Evolutionary conservation across 148 eudicot genomes (phyloP).

Genomic region (Silene latifolia): DNA sequence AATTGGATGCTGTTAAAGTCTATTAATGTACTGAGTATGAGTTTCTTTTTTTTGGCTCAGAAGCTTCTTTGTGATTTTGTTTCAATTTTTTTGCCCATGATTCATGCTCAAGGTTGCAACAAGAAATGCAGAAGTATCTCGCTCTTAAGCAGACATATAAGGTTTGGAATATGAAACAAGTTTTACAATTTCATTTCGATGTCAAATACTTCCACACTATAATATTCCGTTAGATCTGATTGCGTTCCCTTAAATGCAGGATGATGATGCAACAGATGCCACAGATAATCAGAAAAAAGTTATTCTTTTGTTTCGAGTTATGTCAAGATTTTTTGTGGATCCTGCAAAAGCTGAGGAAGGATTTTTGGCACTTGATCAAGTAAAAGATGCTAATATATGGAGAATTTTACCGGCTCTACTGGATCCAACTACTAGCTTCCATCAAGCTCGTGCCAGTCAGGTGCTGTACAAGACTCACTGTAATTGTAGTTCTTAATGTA

Average conservation of each 20-base stretch:
- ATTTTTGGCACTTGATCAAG: slow-evolving; percentile 82
- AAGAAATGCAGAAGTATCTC: slow-evolving; percentile 90
- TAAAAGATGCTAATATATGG: slow-evolving; percentile 86
- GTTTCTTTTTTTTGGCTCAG: neutral
- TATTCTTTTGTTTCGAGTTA: slow-evolving; percentile 57
- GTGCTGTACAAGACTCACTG: slow-evolving; percentile 38
- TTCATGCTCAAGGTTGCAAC: slow-evolving; percentile 68
- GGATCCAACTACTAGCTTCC: slow-evolving; percentile 62
- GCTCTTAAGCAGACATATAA: slow-evolving; percentile 73
- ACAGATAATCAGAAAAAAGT: slow-evolving; percentile 67
- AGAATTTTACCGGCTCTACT: slow-evolving; percentile 53
- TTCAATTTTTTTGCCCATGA: slow-evolving; percentile 23
- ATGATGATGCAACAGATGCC: slow-evolving; percentile 52
- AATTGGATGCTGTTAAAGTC: neutral
- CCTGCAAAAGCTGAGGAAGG: slow-evolving; percentile 75
- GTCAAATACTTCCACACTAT: neutral
- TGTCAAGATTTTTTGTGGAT: slow-evolving; percentile 85
- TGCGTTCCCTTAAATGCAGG: slow-evolving; percentile 45
- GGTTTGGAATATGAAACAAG: slow-evolving; percentile 36
- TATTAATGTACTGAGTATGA: neutral
- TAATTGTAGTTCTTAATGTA: neutral
- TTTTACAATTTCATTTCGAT: neutral
- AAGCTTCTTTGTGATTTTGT: slow-evolving; percentile 30
- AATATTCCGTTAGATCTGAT: slow-evolving; percentile 13
- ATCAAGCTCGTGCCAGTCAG: slow-evolving; percentile 53